Conservation (phyloP, 2,329 filamentous ascomycete species). For the Sordariomycetes sp. region DNA sequence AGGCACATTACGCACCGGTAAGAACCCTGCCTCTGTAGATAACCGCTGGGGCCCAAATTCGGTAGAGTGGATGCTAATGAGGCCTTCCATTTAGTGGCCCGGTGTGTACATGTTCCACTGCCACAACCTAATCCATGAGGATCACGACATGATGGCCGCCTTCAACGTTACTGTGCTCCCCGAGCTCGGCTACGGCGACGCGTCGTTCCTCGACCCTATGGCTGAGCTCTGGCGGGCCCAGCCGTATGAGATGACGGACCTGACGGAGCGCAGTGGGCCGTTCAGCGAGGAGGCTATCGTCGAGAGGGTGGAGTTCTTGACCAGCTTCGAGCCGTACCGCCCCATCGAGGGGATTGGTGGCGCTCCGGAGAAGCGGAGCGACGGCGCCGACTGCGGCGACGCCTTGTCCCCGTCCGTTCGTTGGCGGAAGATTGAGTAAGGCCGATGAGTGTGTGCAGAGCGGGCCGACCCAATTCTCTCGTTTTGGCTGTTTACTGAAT, state of each 20-base stretch:
- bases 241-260: not conserved
- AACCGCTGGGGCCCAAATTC: not conserved
- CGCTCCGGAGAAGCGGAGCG: no score
- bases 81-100: constrained; percentile 23
- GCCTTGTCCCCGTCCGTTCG: no score
- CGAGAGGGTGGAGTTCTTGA: not conserved
- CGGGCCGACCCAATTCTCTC: no score
- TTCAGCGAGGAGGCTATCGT: not conserved
- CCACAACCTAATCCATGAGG: constrained; percentile 34
- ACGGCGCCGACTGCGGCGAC: no score
- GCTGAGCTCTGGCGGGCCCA: constrained; percentile 19
- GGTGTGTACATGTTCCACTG: constrained; percentile 41
- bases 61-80: not conserved
- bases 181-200: constrained; percentile 26
- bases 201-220: constrained; percentile 25
- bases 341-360: not conserved
- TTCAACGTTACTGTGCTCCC: constrained; percentile 28
- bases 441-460: no score
- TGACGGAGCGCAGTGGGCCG: not conserved
- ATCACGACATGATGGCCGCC: constrained; percentile 34
- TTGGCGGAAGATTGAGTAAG: no score
- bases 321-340: not conserved
- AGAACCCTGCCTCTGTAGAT: not conserved
- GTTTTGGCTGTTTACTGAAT: no score
- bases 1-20: constrained; percentile 35